Conservation (phyloP, 2,329 filamentous ascomycete genomes). For the Penicillium sp. region DNA sequence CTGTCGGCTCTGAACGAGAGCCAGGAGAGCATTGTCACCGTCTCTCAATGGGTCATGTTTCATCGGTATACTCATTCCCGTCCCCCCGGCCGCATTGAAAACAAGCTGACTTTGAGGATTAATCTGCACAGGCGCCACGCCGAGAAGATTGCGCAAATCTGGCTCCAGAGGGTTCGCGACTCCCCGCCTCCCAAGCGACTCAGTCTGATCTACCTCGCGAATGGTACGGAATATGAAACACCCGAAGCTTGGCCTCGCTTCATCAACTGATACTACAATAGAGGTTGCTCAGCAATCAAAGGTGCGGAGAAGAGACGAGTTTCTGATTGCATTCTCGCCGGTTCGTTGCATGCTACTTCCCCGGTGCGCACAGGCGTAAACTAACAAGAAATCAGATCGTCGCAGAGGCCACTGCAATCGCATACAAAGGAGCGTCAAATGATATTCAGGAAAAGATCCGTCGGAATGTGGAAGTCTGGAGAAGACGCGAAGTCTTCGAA, state of each 20-base stretch:
- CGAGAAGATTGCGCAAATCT: conserved; percentile 85
- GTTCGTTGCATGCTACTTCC: conserved; percentile 35
- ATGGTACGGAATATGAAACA: conserved; percentile 65
- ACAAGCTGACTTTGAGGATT: conserved; percentile 14
- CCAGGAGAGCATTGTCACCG: conserved; percentile 93
- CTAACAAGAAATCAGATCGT: conserved; percentile 58
- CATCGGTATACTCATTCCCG: conserved; percentile 65
- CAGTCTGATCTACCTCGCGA: conserved; percentile 90
- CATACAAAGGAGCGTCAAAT: conserved; percentile 82
- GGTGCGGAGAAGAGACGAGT: conserved; percentile 87
- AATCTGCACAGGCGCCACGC: conserved; percentile 72
- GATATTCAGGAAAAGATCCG: conserved; percentile 86
- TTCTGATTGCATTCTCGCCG: conserved; percentile 85
- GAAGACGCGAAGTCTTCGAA: conserved; percentile 81
- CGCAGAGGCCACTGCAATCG: conserved; percentile 82
- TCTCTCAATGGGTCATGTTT: conserved; percentile 99
- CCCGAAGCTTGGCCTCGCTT: background rate
- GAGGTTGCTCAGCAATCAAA: conserved; percentile 97
- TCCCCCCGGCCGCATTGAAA: conserved; percentile 13
- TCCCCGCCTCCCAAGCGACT: conserved; percentile 81
- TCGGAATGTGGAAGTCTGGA: conserved; percentile 93
- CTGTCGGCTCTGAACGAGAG: conserved; percentile 94
- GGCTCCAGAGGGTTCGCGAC: conserved; percentile 86
- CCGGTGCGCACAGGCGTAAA: background rate
- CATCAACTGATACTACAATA: conserved; percentile 40